Base-by-base conservation (phyloP, 2,329 filamentous ascomycete genomes). In the Blumeria graminis region DNA sequence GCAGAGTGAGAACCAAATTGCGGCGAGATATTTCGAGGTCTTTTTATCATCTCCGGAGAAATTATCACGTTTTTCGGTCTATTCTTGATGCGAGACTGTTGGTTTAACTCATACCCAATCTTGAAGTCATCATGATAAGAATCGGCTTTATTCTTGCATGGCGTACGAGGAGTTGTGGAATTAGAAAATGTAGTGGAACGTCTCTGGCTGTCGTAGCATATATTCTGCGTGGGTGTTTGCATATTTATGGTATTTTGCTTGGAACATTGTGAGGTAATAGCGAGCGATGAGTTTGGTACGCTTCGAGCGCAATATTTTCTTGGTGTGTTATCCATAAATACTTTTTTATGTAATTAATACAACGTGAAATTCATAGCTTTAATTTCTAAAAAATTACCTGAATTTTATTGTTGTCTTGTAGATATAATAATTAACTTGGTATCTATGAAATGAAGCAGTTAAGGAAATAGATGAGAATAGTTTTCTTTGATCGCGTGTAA, bases 111-210 rank as follows among this genome's bases (percentile, higher is more conserved):
- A 59, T 59, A 62, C 28, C 65, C 65, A 18, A 58, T 35, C 22
- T 43, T 58, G 13, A 61, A 61, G 11, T 57, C 57, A 43, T 58
- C 60, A 34, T 63, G 61, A 22, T 57, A 45, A 22, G 56, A 43
- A 38, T 52, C 34, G 46, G 60, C 61, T 16, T 59, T 61, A 41
- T 58, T 59, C 61, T 60, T 63, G 55, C 63, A 63, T 54, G 66
- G 66, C 18, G 66, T 68, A 58, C 64, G 62, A 7, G 66, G 66
- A 9, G 66, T 67, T 3, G 65, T 59, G 3, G 65, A 63, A 56
- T 63, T 62, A 18, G 57, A 43, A 28, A 28, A 28, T 28, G 22
- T 28, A 4, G 22, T 28, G 22, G 22, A 55, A 62, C 58, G 18
- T 57, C 43, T 36, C 34, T 33, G 18, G 58, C 61, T 59, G 61